Conservation (phyloP, 2,329 filamentous ascomycete species). For the Uncinocarpus reesii region DNA sequence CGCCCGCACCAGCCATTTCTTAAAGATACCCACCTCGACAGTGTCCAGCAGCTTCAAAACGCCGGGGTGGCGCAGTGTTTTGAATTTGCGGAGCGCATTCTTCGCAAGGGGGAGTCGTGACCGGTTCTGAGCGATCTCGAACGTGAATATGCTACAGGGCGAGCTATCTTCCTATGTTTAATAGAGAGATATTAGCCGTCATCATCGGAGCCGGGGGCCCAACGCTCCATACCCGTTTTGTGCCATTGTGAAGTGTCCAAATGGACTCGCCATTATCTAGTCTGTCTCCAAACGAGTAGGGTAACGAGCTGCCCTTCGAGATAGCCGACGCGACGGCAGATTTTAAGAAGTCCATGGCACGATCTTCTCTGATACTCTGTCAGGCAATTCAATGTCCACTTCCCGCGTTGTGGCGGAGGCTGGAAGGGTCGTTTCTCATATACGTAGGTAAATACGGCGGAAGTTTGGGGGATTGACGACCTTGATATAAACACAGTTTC, state of each 20-base stretch:
- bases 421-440: not conserved
- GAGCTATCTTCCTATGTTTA: conserved; percentile 74
- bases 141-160: conserved; percentile 92
- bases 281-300: conserved; percentile 83
- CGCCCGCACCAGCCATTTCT: not conserved
- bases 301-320: conserved; percentile 84
- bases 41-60: conserved; percentile 91
- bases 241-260: conserved; percentile 94
- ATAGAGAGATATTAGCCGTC: conserved; percentile 16
- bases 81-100: conserved; percentile 87
- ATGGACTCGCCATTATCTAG: conserved; percentile 89
- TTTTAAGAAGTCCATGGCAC: conserved; percentile 90
- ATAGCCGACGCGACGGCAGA: conserved; percentile 95
- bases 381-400: not conserved
- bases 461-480: not conserved
- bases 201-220: not conserved
- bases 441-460: too few relatives aligned
- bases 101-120: conserved; percentile 74
- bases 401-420: not conserved
- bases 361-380: not conserved
- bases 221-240: conserved; percentile 56
- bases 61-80: conserved; percentile 85
- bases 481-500: conserved; percentile 7
- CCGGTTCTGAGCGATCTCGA: conserved; percentile 74
- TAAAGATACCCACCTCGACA: conserved; percentile 57